These are phyloP conservation scores for Thermothelomyces thermophilus DNA, from an alignment of 2,329 filamentous ascomycete species.

Conservation along the genomic window DNA sequence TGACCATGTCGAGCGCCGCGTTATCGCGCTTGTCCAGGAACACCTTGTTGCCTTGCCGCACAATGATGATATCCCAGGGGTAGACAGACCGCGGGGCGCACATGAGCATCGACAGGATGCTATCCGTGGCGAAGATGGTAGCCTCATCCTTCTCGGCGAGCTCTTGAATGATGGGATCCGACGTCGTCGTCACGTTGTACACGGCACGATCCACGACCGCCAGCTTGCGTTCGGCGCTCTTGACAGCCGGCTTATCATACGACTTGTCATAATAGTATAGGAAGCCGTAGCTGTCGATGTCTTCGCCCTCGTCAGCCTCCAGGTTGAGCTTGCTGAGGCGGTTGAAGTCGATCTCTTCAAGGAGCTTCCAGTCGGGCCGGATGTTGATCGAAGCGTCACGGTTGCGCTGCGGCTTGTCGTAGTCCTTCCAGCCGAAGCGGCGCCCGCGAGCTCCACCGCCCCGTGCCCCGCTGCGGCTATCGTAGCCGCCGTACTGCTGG, in stretches of 20 bases:
- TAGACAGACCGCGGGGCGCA: slow-evolving; percentile 94
- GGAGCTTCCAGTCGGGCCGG: slow-evolving; percentile 88
- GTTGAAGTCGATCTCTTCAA: slow-evolving; percentile 98
- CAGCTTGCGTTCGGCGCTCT: slow-evolving; percentile 80
- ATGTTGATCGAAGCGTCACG: slow-evolving; percentile 94
- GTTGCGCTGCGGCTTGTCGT: slow-evolving; percentile 94
- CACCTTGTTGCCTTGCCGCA: slow-evolving; percentile 89
- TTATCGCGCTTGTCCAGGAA: slow-evolving; percentile 98
- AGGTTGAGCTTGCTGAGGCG: slow-evolving; percentile 92
- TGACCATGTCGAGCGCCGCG: slow-evolving; percentile 91
- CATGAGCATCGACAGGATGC: slow-evolving; percentile 98
- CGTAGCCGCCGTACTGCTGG: slow-evolving; percentile 50
- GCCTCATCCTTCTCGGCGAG: slow-evolving; percentile 93
- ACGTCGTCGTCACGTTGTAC: slow-evolving; percentile 96
- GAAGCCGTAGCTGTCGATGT: slow-evolving; percentile 93
- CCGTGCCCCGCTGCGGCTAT: slow-evolving; percentile 61
- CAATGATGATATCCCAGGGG: slow-evolving; percentile 95
- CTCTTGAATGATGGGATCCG: slow-evolving; percentile 94
- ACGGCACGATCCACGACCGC: slow-evolving; percentile 85
- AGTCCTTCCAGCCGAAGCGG: slow-evolving; percentile 97
- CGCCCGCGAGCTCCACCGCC: slow-evolving; percentile 62
- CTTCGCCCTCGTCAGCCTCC: slow-evolving; percentile 89
- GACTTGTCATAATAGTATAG: slow-evolving; percentile 96
- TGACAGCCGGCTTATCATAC: slow-evolving; percentile 90
- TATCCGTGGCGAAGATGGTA: slow-evolving; percentile 94